Base-by-base conservation (phyloP, 345 rosid species). In the Syzygium aqueum region DNA sequence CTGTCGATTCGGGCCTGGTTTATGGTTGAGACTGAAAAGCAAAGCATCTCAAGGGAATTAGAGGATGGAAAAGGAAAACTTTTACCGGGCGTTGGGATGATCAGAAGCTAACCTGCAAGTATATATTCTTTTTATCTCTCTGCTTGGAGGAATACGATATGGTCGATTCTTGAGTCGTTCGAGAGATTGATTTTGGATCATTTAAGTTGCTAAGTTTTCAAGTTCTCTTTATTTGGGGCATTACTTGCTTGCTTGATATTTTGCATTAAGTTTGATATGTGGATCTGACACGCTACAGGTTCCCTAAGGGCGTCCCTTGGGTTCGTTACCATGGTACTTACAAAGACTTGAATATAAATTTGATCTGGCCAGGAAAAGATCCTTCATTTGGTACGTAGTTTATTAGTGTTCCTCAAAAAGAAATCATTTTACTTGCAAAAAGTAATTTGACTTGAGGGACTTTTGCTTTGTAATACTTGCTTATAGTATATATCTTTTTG, bases 321-420 rank as follows among this genome's bases (percentile, higher is more conserved):
- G 85, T 96, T 87, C 89, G 95, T 85, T 97, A 96, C 88, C 91
- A 90, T 86, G 98, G 98, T 87, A 77, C 80, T 84, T 95, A 94
- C 92, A 96, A 92, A 87, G 94, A 94, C 87, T 91, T 97, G 87
- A 57, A 86, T 25, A 89, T 97, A 43, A 93, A 92, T 91, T 88
- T 97, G 86, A 93, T 94, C 14, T 94, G 94, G 94, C 98, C 97
- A 0, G 99, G 99, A 90, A 97, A 95, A 87, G 98, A 97, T 89
- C 82, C 90, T 53, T 87, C 92, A 87, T 88, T 94, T 14, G 94
- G 94, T 92, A 77, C 78, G 88, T 85, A 27, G 52, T 27, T 51
- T 15, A 17, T 84, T 28, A 54, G 51, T 78, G 51, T 51, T 73
- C 33, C 17, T 63, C 49, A 17, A 73, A 73, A 73, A 25, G 7